Base-by-base conservation (phyloP, 495 filamentous ascomycete genomes). In the Penicillium canariense region DNA sequence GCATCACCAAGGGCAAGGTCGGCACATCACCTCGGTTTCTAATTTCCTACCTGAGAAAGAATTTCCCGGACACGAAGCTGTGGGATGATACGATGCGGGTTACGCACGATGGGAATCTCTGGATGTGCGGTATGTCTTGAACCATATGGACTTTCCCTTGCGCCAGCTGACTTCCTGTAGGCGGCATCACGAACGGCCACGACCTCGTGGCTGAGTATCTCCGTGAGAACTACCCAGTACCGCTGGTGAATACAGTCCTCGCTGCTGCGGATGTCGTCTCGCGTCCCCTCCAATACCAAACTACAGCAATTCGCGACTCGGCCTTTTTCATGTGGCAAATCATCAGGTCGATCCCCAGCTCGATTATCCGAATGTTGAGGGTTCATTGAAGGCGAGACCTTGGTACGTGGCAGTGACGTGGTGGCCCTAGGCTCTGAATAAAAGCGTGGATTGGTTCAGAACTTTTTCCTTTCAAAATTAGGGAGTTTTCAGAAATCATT, bases 161-260 rank as follows among this genome's bases (percentile, higher is more conserved):
- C 27, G 5, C 39, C 25, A n/a, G 14, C 23, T 45, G 4, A 30
- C 30, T 31, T n/a, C 5, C 4, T 17, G 4, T 38, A 84, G 81
- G 81, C 8, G 82, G 81, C 38, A 73, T 87, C 22, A 86, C 83
- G 22, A 86, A 85, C 55, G 82, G 83, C 7, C 81, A 83, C 57
- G 84, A 87, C 55, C 70, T 86, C 39, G 77, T 84, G 7, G 71
- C 79, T 8, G 75, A 74, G 22, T 87, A 84, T 58, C 64, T 78
- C 14, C 71, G 77, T 12, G 65, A 72, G 6, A 66, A 71, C 4
- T 84, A 81, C 53, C 74, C 79, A 0, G 67, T 67, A 0, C 61
- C 75, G 0, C 53, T 81, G 4, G 73, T 75, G 3, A 80, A 85
- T 47, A 63, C 77, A n/a, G 68, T 73, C 2, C 67, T 78, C 50